These are phyloP conservation scores for Lichtheimia hyalospora DNA, from an alignment of 371 early-diverging fungal species.

Conservation along the genomic window DNA sequence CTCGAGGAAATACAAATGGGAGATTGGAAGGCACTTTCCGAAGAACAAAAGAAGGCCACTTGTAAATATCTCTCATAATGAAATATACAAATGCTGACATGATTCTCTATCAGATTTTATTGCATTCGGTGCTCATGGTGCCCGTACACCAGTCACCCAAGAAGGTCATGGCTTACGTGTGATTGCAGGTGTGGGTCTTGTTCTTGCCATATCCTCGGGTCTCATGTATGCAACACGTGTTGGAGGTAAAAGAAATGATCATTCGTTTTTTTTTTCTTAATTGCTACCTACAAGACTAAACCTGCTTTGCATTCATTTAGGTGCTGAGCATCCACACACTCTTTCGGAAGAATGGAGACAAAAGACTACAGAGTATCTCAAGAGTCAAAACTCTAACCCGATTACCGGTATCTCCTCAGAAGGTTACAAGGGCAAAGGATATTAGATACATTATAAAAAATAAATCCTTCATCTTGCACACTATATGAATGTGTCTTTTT, in stretches of 20 bases:
- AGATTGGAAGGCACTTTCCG: slow-evolving; percentile 90
- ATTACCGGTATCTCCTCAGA: slow-evolving; percentile 85
- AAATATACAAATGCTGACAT: not conserved
- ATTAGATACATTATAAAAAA: slow-evolving; percentile 23
- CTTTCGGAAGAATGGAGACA: slow-evolving; percentile 92
- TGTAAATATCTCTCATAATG: slow-evolving; percentile 47
- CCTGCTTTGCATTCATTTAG: slow-evolving; percentile 13
- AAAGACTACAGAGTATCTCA: slow-evolving; percentile 80
- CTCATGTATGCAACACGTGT: slow-evolving; percentile 69
- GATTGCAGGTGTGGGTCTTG: slow-evolving; percentile 59
- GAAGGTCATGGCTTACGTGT: slow-evolving; percentile 79
- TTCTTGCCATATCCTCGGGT: slow-evolving; percentile 57
- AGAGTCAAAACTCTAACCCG: slow-evolving; percentile 88
- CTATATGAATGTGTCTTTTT: too few species aligned
- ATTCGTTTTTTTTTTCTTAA: not conserved
- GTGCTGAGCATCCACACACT: slow-evolving; percentile 72
- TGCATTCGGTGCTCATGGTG: slow-evolving; percentile 93
- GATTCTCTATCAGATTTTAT: slow-evolving; percentile 65
- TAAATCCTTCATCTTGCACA: too few species aligned
- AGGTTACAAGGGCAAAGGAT: slow-evolving; percentile 78
- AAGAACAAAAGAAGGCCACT: slow-evolving; percentile 94
- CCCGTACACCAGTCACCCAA: slow-evolving; percentile 77
- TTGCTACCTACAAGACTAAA: not conserved
- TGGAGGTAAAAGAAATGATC: slow-evolving; percentile 49
- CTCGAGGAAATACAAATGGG: slow-evolving; percentile 86